Base-by-base conservation (phyloP, 306 rosid genomes). In the Dryas octopetala region DNA sequence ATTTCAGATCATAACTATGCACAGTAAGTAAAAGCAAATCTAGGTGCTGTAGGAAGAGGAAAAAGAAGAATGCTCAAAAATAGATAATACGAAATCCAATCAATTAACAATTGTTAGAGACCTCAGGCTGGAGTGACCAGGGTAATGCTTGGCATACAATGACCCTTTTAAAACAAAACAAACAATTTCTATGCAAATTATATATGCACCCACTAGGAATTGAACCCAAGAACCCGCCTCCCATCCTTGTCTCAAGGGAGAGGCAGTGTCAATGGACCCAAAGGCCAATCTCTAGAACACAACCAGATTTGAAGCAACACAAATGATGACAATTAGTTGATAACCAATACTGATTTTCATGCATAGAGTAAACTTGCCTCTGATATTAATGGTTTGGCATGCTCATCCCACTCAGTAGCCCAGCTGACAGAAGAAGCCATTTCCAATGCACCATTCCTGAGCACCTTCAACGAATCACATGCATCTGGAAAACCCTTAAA, bases 321-420 rank as follows among this genome's bases (percentile, higher is more conserved):
- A 48, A 15, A 65, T 15, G 5, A 32, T 49, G 49, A 61, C 70
- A 74, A 9, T 26, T 48, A 47, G 40, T 10, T 55, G 70, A 53
- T 12, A 65, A 26, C 38, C 50, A 12, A 47, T n/a, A 54, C 23
- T 6, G 9, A 46, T 8, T 57, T 13, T 40, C n/a, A 66, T n/a
- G 48, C 40, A 8, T 1, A 10, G 11, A 17, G 47, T 51, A 49
- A 77, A 80, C 90, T 84, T 86, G 79, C 98, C 98, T 94, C 76
- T 4, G 78, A 76, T 87, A 94, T 84, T 61, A 94, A 76, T 16
- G 90, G 91, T 82, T 91, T 91, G 70, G 97, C 98, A 81, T 91
- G 90, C 61, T 87, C 89, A 78, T 91, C 98, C 98, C 98, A 94
- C 81, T 87, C 98, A 38, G 88, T 76, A 80, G 83, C 71, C 98